Conservation (phyloP, 345 rosid species). For the Brassica juncea region DNA sequence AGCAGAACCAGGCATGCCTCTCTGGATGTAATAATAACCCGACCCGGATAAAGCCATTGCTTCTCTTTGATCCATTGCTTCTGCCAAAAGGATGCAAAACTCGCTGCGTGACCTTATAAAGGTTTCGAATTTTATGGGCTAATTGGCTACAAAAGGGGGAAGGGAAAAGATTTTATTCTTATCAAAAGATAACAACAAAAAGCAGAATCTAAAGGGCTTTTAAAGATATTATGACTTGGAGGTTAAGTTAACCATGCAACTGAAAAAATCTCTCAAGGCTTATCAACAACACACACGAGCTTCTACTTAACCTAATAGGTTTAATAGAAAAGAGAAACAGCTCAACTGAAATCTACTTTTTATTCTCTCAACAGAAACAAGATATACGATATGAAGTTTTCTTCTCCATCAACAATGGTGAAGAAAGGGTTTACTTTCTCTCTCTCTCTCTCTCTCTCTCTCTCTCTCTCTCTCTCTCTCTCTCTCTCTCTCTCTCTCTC, state of each 20-base stretch:
- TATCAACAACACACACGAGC: conserved; percentile 8
- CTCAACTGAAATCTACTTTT: neutral
- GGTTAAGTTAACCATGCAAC: conserved; percentile 37
- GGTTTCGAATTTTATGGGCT: too few species aligned
- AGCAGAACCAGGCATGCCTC: conserved; percentile 67
- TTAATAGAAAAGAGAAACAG: neutral
- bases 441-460: neutral
- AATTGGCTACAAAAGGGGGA: too few species aligned
- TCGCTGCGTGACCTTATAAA: neutral
- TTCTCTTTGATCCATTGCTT: conserved; percentile 89
- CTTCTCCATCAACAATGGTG: conserved; percentile 39
- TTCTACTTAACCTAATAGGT: too few species aligned
- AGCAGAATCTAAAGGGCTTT: conserved; percentile 19
- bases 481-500: too few species aligned
- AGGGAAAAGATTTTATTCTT: neutral
- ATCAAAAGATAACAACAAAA: neutral
- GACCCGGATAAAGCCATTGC: conserved; percentile 45
- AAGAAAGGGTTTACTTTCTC: neutral
- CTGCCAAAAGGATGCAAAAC: neutral
- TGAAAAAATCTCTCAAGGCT: conserved; percentile 46
- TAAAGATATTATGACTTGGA: conserved; percentile 23
- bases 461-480: neutral
- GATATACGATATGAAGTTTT: conserved; percentile 1
- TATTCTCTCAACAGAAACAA: conserved; percentile 17
- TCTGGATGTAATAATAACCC: conserved; percentile 72